phyloP scores from a whole-genome alignment of 345 rosid species.

The Brassica napus region Da-Ae NC_063450.1:33919001-33919500 shows the following conservation, averaged over 20 bases:
- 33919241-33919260: neutral
- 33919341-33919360: constrained; percentile 47
- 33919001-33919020: too few relatives aligned
- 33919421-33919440: constrained; percentile 52
- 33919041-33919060: neutral
- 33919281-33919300: constrained; percentile 46
- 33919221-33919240: neutral
- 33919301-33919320: constrained; percentile 54
- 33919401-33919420: constrained; percentile 61
- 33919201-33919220: neutral
- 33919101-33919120: neutral
- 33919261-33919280: constrained; percentile 4
- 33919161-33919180: neutral
- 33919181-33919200: neutral
- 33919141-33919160: neutral
- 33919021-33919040: too few relatives aligned
- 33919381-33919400: constrained; percentile 59
- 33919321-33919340: constrained; percentile 48
- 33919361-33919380: constrained; percentile 46
- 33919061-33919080: neutral
- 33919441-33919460: constrained; percentile 50
- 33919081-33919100: neutral
- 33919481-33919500: constrained; percentile 41
- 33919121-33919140: neutral
- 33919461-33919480: constrained; percentile 60